These are phyloP conservation scores for Seiridium cupressi DNA, from an alignment of 2,329 filamentous ascomycete species.

Conservation along the genomic window DNA sequence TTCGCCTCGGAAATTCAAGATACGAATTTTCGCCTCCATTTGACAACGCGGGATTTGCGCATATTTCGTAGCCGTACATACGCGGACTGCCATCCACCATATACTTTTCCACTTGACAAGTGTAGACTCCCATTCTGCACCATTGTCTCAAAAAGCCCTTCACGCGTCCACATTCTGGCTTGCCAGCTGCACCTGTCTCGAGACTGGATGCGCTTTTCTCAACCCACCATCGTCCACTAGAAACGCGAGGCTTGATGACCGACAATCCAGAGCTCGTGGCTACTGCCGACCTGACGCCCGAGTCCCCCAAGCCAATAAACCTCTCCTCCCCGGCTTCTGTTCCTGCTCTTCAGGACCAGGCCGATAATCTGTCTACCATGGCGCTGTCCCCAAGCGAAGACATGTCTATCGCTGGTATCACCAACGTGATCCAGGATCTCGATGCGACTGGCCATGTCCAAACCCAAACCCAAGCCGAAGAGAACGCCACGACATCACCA, in stretches of 20 bases:
- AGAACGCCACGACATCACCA: background rate
- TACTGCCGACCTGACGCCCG: constrained; percentile 49
- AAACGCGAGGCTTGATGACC: constrained; percentile 38
- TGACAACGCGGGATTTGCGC: background rate
- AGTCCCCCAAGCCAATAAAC: constrained; percentile 49
- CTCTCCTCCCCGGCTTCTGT: constrained; percentile 42
- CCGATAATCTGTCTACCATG: constrained; percentile 49
- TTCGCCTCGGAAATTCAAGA: background rate
- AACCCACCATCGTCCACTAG: background rate
- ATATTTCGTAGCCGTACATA: background rate
- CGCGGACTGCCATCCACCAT: background rate
- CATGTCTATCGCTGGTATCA: constrained; percentile 8
- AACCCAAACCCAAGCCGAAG: constrained; percentile 7
- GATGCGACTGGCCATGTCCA: background rate
- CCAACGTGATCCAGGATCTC: background rate
- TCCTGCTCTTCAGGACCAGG: constrained; percentile 50
- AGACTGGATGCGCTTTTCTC: background rate
- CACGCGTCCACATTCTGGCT: background rate
- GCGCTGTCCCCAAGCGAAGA: constrained; percentile 23
- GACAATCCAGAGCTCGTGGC: constrained; percentile 48
- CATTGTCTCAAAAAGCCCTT: background rate
- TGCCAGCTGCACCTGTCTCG: background rate
- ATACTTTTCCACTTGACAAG: background rate
- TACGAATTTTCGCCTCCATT: background rate
- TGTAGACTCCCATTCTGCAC: constrained; percentile 1